These are phyloP conservation scores for Pichia rugopelliculosa DNA, from an alignment of 805 yeast species.

Conservation along the genomic window DNA sequence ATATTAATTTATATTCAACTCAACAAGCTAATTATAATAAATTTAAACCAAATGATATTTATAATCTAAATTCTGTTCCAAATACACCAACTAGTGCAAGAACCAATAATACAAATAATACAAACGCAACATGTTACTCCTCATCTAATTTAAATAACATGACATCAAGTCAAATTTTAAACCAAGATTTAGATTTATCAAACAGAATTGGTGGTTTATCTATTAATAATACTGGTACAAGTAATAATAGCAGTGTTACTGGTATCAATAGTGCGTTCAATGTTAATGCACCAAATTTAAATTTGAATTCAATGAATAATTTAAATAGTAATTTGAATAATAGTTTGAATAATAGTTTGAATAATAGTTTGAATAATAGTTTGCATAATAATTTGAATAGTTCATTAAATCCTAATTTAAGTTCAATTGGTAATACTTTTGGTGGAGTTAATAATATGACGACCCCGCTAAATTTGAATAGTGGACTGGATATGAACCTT, in stretches of 20 bases:
- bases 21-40: not conserved
- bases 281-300: not conserved
- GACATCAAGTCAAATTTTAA: constrained; percentile 3
- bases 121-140: not conserved
- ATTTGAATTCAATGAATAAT: not conserved
- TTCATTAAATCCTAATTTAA: not conserved
- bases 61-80: not conserved
- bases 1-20: not conserved
- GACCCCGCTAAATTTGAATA: not conserved
- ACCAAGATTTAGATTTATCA: constrained; percentile 12
- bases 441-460: not conserved
- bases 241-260: constrained; percentile 2
- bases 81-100: not conserved
- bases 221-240: constrained; percentile 9
- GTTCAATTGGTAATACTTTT: not conserved
- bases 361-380: not conserved
- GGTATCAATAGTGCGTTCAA: not conserved
- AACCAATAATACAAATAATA: constrained; percentile 1
- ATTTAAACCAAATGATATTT: not conserved
- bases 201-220: constrained; percentile 17
- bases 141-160: not conserved
- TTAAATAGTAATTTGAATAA: not conserved
- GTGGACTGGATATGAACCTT: not conserved
- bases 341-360: not conserved
- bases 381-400: not conserved